Percentiles rank a stretch among this genome's conserved stretches.
Evolutionary conservation across 2,329 filamentous ascomycete species (phyloP).

Genomic region (Neophaeococcomyces aloes): DNA sequence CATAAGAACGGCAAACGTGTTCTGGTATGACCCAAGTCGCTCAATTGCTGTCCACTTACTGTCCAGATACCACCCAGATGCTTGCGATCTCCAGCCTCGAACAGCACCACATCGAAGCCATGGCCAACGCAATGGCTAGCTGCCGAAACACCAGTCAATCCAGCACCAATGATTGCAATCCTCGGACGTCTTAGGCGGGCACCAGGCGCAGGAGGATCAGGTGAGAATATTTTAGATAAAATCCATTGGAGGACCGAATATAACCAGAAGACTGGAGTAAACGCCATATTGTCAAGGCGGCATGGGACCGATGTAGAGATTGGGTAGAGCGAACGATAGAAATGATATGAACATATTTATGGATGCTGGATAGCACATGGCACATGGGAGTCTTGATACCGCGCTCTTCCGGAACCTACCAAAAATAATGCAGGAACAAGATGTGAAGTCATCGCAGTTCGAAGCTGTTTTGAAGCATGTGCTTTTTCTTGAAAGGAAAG

Average conservation of each 20-base stretch:
- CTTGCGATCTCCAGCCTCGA: slow-evolving; percentile 58
- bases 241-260: slow-evolving; percentile 58
- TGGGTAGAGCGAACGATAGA: too few species aligned
- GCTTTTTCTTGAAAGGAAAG: too few species aligned
- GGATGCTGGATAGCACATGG: too few species aligned
- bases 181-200: slow-evolving; percentile 50
- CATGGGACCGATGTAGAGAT: too few species aligned
- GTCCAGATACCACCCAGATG: slow-evolving; percentile 72
- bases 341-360: too few species aligned
- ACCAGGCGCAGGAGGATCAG: slow-evolving; percentile 53
- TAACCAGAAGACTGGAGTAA: slow-evolving; percentile 44
- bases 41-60: slow-evolving; percentile 8
- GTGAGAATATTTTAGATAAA: slow-evolving; percentile 55
- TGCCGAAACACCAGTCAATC: slow-evolving; percentile 64
- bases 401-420: too few species aligned
- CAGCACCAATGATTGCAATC: slow-evolving; percentile 59
- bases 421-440: too few species aligned
- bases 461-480: too few species aligned
- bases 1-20: too few species aligned
- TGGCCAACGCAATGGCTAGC: slow-evolving; percentile 76
- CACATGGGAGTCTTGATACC: too few species aligned
- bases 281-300: slow-evolving; percentile 6
- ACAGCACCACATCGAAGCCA: slow-evolving; percentile 71
- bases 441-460: too few species aligned
- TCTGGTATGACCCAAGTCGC: too few species aligned